Percentiles rank a stretch among this genome's conserved stretches.
These are phyloP conservation scores for Boletus austroedulis DNA, from an alignment of 1,284 basidiomycete genomes.

Conservation along the genomic window DNA sequence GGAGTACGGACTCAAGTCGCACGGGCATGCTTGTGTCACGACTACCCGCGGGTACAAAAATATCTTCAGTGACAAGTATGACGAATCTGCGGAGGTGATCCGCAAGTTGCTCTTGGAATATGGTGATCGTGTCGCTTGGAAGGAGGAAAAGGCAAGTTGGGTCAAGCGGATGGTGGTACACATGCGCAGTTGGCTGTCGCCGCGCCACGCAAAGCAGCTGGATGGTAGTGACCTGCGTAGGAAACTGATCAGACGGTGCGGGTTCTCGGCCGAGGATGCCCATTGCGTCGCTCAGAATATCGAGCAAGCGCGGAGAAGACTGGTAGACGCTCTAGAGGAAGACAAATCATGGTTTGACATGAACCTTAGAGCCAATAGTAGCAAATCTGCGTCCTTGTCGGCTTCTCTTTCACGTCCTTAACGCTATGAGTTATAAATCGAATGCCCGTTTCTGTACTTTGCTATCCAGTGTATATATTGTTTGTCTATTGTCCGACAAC, in stretches of 20 bases:
- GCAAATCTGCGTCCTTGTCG: conserved; percentile 18
- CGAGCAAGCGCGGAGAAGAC: conserved; percentile 10
- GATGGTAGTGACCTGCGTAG: conserved; percentile 14
- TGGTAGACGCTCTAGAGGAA: conserved; percentile 11
- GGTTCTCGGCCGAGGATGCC: conserved; percentile 25
- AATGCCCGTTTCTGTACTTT: too few relatives aligned
- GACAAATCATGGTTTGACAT: conserved; percentile 23
- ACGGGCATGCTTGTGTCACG: too few relatives aligned
- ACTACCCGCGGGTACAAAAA: conserved; percentile 13
- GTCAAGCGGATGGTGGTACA: conserved; percentile 30
- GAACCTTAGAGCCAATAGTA: conserved; percentile 12
- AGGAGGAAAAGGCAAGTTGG: conserved; percentile 30
- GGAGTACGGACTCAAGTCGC: too few relatives aligned
- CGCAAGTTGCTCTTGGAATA: conserved; percentile 21
- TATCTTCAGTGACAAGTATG: conserved; percentile 26
- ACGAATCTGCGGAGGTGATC: conserved; percentile 17
- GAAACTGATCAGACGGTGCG: conserved; percentile 27
- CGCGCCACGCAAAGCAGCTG: conserved; percentile 12
- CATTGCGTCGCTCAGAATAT: conserved; percentile 21
- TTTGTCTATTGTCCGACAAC: too few relatives aligned
- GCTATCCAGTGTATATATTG: too few relatives aligned
- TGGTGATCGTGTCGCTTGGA: conserved; percentile 20
- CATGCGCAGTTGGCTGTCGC: conserved; percentile 25
- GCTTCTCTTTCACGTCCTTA: conserved; percentile 10
- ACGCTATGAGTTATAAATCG: too few relatives aligned